These are phyloP conservation scores for Monosporascus sp. DNA, from an alignment of 2,329 filamentous ascomycete genomes.

Conservation along the genomic window DNA sequence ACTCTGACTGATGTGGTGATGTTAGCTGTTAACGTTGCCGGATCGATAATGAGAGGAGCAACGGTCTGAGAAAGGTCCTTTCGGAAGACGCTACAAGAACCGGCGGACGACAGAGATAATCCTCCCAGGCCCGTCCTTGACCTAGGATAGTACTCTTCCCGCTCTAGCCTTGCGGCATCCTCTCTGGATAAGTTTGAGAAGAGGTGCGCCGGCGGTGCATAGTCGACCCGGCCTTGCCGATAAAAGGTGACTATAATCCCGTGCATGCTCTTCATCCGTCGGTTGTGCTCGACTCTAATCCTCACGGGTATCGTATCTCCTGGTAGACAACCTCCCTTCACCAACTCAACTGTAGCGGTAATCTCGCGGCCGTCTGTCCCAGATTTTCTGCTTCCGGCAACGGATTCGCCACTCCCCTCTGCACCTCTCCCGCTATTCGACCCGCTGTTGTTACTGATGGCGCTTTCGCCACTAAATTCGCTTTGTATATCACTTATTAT, in stretches of 20 bases:
- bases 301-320: constrained; percentile 78
- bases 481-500: constrained; percentile 54
- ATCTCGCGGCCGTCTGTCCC: constrained; percentile 69
- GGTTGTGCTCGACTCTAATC: constrained; percentile 81
- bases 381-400: constrained; percentile 43
- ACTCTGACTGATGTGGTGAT: constrained; percentile 80
- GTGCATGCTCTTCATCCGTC: constrained; percentile 82
- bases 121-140: constrained; percentile 83
- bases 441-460: constrained; percentile 59
- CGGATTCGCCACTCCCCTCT: constrained; percentile 41
- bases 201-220: constrained; percentile 50
- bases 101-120: constrained; percentile 77
- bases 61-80: constrained; percentile 91
- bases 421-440: constrained; percentile 46
- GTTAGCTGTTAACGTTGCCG: constrained; percentile 67
- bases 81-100: constrained; percentile 86
- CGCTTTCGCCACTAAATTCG: constrained; percentile 66
- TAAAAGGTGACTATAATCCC: constrained; percentile 92
- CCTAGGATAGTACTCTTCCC: constrained; percentile 80
- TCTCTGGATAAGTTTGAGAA: constrained; percentile 54
- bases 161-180: constrained; percentile 62
- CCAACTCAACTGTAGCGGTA: constrained; percentile 76
- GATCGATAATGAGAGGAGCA: constrained; percentile 83
- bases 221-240: constrained; percentile 84
- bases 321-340: constrained; percentile 76